A percentile compares a stretch with the other conserved stretches of the same genome.
phyloP scores from a whole-genome alignment of 208 protist species.

The Leishmania gerbilli region DNA sequence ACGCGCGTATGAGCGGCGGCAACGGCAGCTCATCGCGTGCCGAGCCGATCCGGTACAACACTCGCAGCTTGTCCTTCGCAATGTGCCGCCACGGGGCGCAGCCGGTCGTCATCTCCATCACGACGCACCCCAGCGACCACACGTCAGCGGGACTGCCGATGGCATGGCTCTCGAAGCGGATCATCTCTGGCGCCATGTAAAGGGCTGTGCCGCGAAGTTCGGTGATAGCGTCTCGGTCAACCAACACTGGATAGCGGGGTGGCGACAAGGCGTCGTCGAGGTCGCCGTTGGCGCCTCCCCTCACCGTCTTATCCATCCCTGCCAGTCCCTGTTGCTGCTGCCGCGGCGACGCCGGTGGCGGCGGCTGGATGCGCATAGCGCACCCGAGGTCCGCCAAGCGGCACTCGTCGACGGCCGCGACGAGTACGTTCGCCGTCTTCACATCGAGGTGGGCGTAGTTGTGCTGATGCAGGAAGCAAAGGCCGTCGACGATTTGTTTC shows the following conservation, averaged over 20 bases:
- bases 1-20: constrained; percentile 53
- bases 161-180: constrained; percentile 61
- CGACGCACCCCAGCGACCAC: constrained; percentile 85
- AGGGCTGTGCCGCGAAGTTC: constrained; percentile 84
- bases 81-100: constrained; percentile 74
- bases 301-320: not conserved
- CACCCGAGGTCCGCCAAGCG: constrained; percentile 95
- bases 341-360: not conserved
- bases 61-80: constrained; percentile 48
- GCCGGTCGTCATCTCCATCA: constrained; percentile 85
- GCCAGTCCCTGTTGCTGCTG: not conserved
- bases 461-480: constrained; percentile 84
- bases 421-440: constrained; percentile 90
- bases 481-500: constrained; percentile 67
- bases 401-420: constrained; percentile 66
- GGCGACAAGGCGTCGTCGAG: not conserved
- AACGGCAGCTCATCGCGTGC: constrained; percentile 63
- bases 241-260: constrained; percentile 47
- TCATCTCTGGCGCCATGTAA: constrained; percentile 89
- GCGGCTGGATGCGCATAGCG: constrained; percentile 66
- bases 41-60: constrained; percentile 64
- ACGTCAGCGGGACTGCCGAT: constrained; percentile 76
- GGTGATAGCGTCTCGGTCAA: constrained; percentile 61
- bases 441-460: constrained; percentile 91
- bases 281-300: constrained; percentile 2